phyloP scores from a whole-genome alignment of 768 basidiomycete genomes.

The Rubroboletus pulcherrimus region DNA sequence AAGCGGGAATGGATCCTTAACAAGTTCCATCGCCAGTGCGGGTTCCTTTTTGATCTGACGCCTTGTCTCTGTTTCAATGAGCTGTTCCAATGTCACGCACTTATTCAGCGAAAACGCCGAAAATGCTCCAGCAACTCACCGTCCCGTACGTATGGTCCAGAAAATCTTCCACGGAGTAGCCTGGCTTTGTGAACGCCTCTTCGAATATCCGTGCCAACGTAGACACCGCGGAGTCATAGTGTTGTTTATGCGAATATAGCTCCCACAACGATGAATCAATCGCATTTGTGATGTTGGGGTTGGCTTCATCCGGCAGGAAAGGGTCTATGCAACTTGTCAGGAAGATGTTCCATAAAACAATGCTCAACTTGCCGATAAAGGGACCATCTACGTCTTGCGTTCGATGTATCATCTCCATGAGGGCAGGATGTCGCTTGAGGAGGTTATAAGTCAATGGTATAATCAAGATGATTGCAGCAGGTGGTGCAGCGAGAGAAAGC shows the following conservation, averaged over 20 bases:
- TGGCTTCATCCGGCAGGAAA: slow-evolving; percentile 60
- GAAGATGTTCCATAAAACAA: neutral
- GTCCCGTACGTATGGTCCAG: slow-evolving; percentile 89
- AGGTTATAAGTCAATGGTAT: slow-evolving; percentile 95
- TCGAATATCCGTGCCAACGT: slow-evolving; percentile 81
- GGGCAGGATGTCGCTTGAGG: slow-evolving; percentile 84
- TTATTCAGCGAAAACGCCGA: slow-evolving; percentile 3
- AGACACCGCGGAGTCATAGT: slow-evolving; percentile 88
- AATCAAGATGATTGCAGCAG: slow-evolving; percentile 85
- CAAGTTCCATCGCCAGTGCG: slow-evolving; percentile 46
- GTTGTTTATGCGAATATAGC: slow-evolving; percentile 67
- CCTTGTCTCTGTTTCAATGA: slow-evolving; percentile 81
- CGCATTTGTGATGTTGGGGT: slow-evolving; percentile 76
- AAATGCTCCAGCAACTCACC: slow-evolving; percentile 39
- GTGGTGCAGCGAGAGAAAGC: slow-evolving; percentile 80
- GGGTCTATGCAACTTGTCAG: slow-evolving; percentile 48
- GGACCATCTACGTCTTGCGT: slow-evolving; percentile 34
- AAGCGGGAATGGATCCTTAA: slow-evolving; percentile 25
- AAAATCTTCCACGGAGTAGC: slow-evolving; percentile 91
- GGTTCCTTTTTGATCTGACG: slow-evolving; percentile 81
- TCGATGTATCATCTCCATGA: slow-evolving; percentile 93
- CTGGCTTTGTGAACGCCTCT: slow-evolving; percentile 92
- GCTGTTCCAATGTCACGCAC: slow-evolving; percentile 39
- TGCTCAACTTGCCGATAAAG: slow-evolving; percentile 32
- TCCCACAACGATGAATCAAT: slow-evolving; percentile 93